Percentiles rank a stretch among this genome's conserved stretches.
Conservation (phyloP, 345 rosid genomes). For the Cochlearia excelsa region DNA sequence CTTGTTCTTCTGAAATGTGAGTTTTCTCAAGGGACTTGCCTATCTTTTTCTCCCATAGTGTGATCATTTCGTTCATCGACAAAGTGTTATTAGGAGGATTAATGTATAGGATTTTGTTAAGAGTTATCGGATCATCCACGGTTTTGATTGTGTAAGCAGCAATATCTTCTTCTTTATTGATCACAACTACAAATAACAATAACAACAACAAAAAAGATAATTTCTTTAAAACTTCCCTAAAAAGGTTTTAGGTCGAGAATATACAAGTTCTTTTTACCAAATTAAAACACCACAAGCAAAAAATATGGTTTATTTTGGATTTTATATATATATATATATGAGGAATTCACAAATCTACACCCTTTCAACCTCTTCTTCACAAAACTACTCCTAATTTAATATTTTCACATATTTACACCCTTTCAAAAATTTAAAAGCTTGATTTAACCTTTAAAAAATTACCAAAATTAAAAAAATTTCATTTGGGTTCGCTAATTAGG, state of each 20-base stretch:
- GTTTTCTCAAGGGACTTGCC: conserved; percentile 55
- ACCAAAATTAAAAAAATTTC: too few species aligned
- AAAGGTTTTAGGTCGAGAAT: neutral
- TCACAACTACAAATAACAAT: conserved; percentile 39
- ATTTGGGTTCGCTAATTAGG: too few species aligned
- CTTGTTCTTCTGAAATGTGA: conserved; percentile 51
- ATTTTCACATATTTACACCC: too few species aligned
- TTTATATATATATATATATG: too few species aligned
- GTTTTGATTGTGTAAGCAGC: conserved; percentile 52
- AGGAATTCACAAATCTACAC: too few species aligned
- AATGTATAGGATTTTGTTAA: conserved; percentile 57
- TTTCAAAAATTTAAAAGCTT: too few species aligned
- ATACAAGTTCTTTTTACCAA: too few species aligned
- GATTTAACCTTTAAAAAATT: too few species aligned
- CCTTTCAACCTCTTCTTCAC: too few species aligned
- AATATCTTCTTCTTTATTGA: conserved; percentile 57
- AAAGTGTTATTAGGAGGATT: conserved; percentile 52
- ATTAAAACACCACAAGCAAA: too few species aligned
- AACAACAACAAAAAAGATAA: neutral
- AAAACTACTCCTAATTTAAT: too few species aligned
- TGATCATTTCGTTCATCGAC: conserved; percentile 56
- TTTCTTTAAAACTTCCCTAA: neutral
- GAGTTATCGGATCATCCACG: conserved; percentile 59
- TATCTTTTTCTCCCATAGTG: conserved; percentile 67
- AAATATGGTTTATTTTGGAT: too few species aligned